Conservation (phyloP, 768 basidiomycete species). For the Porpolomopsis calyptriformis region DNA sequence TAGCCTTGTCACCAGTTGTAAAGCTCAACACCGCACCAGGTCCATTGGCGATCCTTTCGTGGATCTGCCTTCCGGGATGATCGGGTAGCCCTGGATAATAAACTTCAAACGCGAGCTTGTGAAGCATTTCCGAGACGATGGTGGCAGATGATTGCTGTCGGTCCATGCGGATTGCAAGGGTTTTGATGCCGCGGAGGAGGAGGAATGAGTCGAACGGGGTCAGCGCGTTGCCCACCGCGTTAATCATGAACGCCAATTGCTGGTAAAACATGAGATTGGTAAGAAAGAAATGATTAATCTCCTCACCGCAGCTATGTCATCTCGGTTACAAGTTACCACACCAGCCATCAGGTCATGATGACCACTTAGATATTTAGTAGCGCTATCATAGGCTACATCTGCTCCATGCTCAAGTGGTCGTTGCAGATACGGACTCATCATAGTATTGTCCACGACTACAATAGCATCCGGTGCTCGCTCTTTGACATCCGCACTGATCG, state of each 20-base stretch:
- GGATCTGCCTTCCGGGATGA: conserved; percentile 82
- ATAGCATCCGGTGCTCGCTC: conserved; percentile 69
- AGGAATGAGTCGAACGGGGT: conserved; percentile 96
- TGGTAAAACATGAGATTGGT: conserved; percentile 19
- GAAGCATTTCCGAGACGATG: conserved; percentile 77
- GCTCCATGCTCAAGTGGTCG: conserved; percentile 91
- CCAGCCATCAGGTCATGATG: conserved; percentile 99
- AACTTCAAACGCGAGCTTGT: conserved; percentile 76
- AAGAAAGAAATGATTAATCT: not conserved
- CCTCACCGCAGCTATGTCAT: conserved; percentile 74
- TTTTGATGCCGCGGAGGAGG: conserved; percentile 90
- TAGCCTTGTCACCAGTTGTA: conserved; percentile 79
- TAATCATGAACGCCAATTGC: conserved; percentile 87
- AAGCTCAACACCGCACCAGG: conserved; percentile 93
- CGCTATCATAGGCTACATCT: conserved; percentile 96
- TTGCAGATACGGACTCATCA: conserved; percentile 99
- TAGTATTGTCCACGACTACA: conserved; percentile 93
- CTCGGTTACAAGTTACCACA: conserved; percentile 82
- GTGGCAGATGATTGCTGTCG: conserved; percentile 78
- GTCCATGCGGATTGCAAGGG: conserved; percentile 92
- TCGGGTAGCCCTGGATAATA: conserved; percentile 82
- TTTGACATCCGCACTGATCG: conserved; percentile 77
- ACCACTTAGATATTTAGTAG: conserved; percentile 93
- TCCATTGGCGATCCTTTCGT: conserved; percentile 82
- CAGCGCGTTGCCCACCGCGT: conserved; percentile 87